These are phyloP conservation scores for Yamadazyma dushanensis DNA, from an alignment of 1,139 yeast species.

Conservation along the genomic window DNA sequence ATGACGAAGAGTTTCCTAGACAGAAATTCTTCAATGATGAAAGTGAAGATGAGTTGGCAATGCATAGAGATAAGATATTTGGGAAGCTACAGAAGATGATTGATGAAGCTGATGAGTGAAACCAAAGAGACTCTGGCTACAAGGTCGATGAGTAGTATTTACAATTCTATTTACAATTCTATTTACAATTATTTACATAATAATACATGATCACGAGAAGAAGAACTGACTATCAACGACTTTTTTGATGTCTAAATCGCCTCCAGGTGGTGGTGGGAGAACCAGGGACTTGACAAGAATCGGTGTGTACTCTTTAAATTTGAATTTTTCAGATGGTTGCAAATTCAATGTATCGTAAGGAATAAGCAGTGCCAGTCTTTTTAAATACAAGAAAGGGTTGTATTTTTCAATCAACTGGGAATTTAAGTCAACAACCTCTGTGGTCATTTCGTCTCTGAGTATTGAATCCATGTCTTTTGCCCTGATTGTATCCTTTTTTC, in stretches of 20 bases:
- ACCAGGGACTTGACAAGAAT: constrained; percentile 28
- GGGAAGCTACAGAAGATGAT: constrained; percentile 55
- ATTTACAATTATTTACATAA: background rate
- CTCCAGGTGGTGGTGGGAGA: constrained; percentile 30
- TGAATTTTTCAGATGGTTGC: constrained; percentile 3
- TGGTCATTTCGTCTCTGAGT: background rate
- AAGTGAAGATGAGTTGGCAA: constrained; percentile 58
- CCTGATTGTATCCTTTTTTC: background rate
- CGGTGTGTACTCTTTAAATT: constrained; percentile 15
- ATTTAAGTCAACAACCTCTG: constrained; percentile 7
- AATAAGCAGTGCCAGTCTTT: constrained; percentile 5
- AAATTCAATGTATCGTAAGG: constrained; percentile 3
- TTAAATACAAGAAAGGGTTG: constrained; percentile 25
- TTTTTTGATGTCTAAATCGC: constrained; percentile 31
- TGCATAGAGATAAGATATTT: constrained; percentile 63
- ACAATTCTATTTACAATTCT: too few species aligned
- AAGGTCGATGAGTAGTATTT: too few species aligned
- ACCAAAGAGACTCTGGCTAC: too few species aligned
- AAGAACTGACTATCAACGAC: constrained; percentile 38
- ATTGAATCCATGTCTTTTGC: background rate
- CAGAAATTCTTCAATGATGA: constrained; percentile 45
- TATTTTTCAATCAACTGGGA: constrained; percentile 17
- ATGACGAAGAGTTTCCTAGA: constrained; percentile 19
- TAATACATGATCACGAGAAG: constrained; percentile 28
- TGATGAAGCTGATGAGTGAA: constrained; percentile 9